phyloP scores from a whole-genome alignment of 352 stramenopile genomes.

The Elongisporangium prolatum region DNA sequence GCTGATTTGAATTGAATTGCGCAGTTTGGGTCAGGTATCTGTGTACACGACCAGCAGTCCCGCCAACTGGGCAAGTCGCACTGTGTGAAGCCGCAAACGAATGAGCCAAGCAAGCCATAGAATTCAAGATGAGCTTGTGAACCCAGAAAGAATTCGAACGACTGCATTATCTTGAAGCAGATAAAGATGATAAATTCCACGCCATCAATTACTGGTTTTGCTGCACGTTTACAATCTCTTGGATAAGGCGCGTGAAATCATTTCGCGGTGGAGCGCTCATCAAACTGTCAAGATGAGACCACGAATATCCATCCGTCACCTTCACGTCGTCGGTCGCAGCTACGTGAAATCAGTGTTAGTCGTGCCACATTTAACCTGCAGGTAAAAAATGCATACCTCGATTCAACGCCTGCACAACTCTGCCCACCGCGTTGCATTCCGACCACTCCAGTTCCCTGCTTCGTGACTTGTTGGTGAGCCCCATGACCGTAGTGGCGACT shows the following conservation, averaged over 20 bases:
- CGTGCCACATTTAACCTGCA: too few relatives aligned
- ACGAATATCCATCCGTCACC: conserved; percentile 73
- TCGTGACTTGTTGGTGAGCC: conserved; percentile 67
- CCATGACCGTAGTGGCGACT: conserved; percentile 61
- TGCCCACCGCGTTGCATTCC: conserved; percentile 66
- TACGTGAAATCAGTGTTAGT: conserved; percentile 6
- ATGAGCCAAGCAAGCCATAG: neutral
- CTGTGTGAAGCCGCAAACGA: conserved; percentile 6
- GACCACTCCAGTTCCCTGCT: conserved; percentile 81
- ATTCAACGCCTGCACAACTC: conserved; percentile 50
- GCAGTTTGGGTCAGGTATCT: conserved; percentile 45
- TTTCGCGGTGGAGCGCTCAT: conserved; percentile 33
- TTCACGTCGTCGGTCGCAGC: conserved; percentile 32
- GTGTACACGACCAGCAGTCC: conserved; percentile 38
- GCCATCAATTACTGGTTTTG: conserved; percentile 21
- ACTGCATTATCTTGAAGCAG: conserved; percentile 7
- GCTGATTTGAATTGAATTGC: conserved; percentile 3
- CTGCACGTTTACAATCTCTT: conserved; percentile 63
- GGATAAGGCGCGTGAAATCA: conserved; percentile 43
- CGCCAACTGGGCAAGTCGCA: neutral
- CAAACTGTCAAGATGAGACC: conserved; percentile 76
- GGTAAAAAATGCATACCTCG: conserved; percentile 19
- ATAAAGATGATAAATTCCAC: conserved; percentile 4
- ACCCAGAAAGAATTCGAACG: neutral
- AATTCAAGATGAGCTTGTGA: conserved; percentile 1